A percentile compares a stretch with the other conserved stretches of the same genome.
phyloP scores from a whole-genome alignment of 1,284 basidiomycete species.

The Rhodotorula sp. region DNA sequence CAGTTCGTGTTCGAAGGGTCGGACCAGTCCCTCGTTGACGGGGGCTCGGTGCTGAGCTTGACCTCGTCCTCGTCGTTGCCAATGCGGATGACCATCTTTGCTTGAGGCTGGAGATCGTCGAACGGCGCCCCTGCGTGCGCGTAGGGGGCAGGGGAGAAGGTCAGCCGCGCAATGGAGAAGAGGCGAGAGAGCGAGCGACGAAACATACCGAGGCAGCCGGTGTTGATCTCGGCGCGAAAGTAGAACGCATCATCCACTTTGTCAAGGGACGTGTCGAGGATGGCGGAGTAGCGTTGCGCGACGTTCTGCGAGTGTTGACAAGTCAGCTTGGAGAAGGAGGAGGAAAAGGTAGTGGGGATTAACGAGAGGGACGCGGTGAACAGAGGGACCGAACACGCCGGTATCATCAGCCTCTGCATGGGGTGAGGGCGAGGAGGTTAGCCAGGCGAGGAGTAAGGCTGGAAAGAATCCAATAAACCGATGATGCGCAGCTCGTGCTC shows the following conservation, averaged over 20 bases:
- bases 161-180: no score
- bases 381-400: not conserved
- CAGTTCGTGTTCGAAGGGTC: constrained; percentile 27
- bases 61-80: constrained; percentile 22
- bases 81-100: constrained; percentile 42
- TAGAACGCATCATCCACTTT: constrained; percentile 45
- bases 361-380: constrained; percentile 29
- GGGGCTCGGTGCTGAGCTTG: constrained; percentile 18
- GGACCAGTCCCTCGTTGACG: constrained; percentile 41
- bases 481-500: constrained; percentile 41
- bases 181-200: not conserved
- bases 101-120: constrained; percentile 26
- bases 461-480: not conserved
- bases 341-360: not conserved
- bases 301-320: constrained; percentile 39
- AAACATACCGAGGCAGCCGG: constrained; percentile 16
- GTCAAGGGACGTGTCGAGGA: constrained; percentile 48
- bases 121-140: constrained; percentile 5
- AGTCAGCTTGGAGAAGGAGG: not conserved
- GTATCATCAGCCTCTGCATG: constrained; percentile 34
- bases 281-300: constrained; percentile 50
- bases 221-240: constrained; percentile 46
- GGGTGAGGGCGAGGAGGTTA: not conserved
- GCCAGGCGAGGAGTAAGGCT: rapidly evolving
- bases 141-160: not conserved